A percentile compares a stretch with the other conserved stretches of the same genome.
phyloP scores from a whole-genome alignment of 495 filamentous ascomycete genomes.

The Trichoderma gamsii region DNA sequence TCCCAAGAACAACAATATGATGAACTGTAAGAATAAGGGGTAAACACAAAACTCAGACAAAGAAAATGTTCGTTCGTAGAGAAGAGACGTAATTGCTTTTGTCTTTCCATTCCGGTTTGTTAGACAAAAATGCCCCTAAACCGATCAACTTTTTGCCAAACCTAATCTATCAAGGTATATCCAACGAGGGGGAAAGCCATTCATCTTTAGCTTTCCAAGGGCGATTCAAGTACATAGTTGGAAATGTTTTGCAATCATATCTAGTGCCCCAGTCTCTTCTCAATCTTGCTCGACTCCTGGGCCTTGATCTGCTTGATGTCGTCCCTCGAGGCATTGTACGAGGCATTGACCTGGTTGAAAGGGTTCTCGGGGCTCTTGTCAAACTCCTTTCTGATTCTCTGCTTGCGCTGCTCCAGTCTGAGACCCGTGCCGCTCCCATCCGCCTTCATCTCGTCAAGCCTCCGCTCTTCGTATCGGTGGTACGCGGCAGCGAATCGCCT shows the following conservation, averaged over 20 bases:
- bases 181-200: neutral
- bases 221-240: neutral
- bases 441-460: slow-evolving; percentile 74
- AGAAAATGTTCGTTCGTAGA: too few relatives aligned
- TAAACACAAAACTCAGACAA: neutral
- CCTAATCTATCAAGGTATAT: neutral
- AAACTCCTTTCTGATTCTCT: slow-evolving; percentile 80
- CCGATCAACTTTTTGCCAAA: neutral
- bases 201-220: neutral
- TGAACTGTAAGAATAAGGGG: neutral
- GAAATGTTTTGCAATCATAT: slow-evolving; percentile 18
- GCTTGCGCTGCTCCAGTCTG: slow-evolving; percentile 70
- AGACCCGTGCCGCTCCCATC: slow-evolving; percentile 67
- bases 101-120: too few relatives aligned
- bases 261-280: slow-evolving; percentile 51
- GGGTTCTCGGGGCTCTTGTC: slow-evolving; percentile 87
- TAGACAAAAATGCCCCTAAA: too few relatives aligned
- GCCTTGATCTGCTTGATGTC: slow-evolving; percentile 64
- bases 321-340: slow-evolving; percentile 70
- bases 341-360: slow-evolving; percentile 71
- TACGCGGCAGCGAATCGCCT: slow-evolving; percentile 82
- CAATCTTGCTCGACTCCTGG: slow-evolving; percentile 66
- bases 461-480: slow-evolving; percentile 75
- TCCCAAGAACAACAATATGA: neutral
- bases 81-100: too few relatives aligned